Conservation (phyloP, 2,329 filamentous ascomycete species). For the Ophiostoma sp. region DNA sequence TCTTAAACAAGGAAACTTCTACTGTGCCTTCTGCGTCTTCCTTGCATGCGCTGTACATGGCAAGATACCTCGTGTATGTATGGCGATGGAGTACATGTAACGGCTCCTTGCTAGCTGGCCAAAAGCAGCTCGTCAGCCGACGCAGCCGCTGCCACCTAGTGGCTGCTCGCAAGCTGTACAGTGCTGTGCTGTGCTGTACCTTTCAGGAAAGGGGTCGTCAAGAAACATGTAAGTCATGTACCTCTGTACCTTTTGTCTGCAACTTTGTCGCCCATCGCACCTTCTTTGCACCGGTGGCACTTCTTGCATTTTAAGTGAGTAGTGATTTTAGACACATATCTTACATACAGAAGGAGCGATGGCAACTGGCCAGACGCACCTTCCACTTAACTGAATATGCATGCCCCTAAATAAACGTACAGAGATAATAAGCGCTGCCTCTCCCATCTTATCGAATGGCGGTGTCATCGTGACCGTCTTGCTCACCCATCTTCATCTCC, state of each 20-base stretch:
- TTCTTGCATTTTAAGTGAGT: background rate
- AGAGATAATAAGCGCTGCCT: background rate
- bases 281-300: background rate
- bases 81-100: slow-evolving; percentile 5
- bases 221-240: slow-evolving; percentile 9
- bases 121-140: slow-evolving; percentile 8
- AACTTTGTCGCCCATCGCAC: background rate
- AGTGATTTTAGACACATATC: too few species aligned
- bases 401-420: background rate
- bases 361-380: background rate
- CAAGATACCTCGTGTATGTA: slow-evolving; percentile 4
- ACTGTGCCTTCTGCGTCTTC: slow-evolving; percentile 7
- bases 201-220: background rate
- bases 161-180: background rate
- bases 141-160: slow-evolving; percentile 2
- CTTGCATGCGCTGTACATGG: background rate
- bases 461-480: slow-evolving; percentile 10
- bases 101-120: slow-evolving; percentile 8
- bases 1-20: background rate
- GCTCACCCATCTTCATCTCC: background rate
- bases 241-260: slow-evolving; percentile 1
- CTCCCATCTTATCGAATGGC: background rate
- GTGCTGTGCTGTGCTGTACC: background rate
- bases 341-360: background rate
- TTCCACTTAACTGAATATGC: background rate